Conservation (phyloP, 495 filamentous ascomycete species). For the Venustampulla echinocandica region DNA sequence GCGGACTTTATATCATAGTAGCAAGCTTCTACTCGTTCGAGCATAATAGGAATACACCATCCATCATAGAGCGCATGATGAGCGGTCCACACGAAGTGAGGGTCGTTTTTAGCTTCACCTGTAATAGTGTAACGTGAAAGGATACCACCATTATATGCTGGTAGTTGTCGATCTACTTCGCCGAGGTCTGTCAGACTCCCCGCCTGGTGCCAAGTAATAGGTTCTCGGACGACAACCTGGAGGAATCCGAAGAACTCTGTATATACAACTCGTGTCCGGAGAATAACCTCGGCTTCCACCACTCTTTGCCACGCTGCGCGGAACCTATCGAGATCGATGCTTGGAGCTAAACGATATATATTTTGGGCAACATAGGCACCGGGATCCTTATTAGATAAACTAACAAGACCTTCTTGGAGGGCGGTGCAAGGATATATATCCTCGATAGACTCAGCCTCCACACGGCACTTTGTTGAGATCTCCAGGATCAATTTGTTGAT, state of each 20-base stretch:
- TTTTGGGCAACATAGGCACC: constrained; percentile 50
- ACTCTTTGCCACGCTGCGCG: constrained; percentile 45
- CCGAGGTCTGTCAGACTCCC: not conserved
- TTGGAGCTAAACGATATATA: constrained; percentile 34
- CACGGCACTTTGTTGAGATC: not conserved
- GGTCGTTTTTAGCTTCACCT: not conserved
- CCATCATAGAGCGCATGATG: constrained; percentile 66
- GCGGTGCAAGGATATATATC: constrained; percentile 65
- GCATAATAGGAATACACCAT: constrained; percentile 51
- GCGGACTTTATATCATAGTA: not conserved
- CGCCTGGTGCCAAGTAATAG: constrained; percentile 10
- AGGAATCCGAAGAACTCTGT: constrained; percentile 33
- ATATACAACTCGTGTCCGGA: constrained; percentile 49
- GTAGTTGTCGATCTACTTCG: not conserved
- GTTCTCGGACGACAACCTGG: constrained; percentile 40
- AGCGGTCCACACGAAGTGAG: constrained; percentile 49
- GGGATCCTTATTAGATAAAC: constrained; percentile 47
- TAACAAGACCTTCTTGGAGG: constrained; percentile 61
- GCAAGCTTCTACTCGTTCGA: constrained; percentile 7
- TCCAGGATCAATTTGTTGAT: not conserved
- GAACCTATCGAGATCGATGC: constrained; percentile 39
- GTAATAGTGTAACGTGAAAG: constrained; percentile 24
- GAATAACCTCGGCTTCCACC: constrained; percentile 39
- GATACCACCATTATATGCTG: constrained; percentile 5
- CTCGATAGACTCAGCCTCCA: constrained; percentile 35